A percentile compares a stretch with the other conserved stretches of the same genome.
Conservation (phyloP, 2,329 filamentous ascomycete genomes). For the Trichoderma sp. region DNA sequence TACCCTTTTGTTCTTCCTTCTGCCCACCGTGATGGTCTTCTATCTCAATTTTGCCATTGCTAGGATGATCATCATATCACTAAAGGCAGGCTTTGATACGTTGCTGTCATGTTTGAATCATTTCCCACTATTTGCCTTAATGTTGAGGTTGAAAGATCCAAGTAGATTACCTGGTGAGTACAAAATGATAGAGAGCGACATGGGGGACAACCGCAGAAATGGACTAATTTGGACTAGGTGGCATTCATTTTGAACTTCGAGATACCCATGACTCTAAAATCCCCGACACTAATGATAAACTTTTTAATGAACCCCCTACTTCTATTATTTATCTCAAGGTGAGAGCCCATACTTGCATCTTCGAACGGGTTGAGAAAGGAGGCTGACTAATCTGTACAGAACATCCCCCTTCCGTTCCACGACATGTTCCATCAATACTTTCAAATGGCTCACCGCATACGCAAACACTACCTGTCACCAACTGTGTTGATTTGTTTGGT, state of each 20-base stretch:
- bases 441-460: slow-evolving; percentile 85
- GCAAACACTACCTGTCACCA: slow-evolving; percentile 91
- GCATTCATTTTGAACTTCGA: slow-evolving; percentile 86
- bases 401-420: slow-evolving; percentile 82
- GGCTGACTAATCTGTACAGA: slow-evolving; percentile 45
- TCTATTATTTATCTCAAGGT: slow-evolving; percentile 88
- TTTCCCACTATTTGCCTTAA: slow-evolving; percentile 93
- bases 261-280: slow-evolving; percentile 59
- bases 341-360: slow-evolving; percentile 23
- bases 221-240: slow-evolving; percentile 33
- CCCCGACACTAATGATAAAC: slow-evolving; percentile 37
- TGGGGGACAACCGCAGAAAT: not conserved
- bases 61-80: slow-evolving; percentile 87
- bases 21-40: slow-evolving; percentile 94
- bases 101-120: slow-evolving; percentile 92
- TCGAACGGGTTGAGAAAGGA: no score
- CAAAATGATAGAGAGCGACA: not conserved
- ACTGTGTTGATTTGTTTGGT: slow-evolving; percentile 83
- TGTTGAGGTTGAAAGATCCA: slow-evolving; percentile 93
- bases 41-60: slow-evolving; percentile 95
- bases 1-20: slow-evolving; percentile 87
- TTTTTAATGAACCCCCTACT: slow-evolving; percentile 54
- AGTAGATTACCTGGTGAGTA: slow-evolving; percentile 73
- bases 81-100: slow-evolving; percentile 90
- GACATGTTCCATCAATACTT: slow-evolving; percentile 98